Evolutionary conservation across 805 yeast species (phyloP).

Genomic region (Cyberlindnera veronae): DNA sequence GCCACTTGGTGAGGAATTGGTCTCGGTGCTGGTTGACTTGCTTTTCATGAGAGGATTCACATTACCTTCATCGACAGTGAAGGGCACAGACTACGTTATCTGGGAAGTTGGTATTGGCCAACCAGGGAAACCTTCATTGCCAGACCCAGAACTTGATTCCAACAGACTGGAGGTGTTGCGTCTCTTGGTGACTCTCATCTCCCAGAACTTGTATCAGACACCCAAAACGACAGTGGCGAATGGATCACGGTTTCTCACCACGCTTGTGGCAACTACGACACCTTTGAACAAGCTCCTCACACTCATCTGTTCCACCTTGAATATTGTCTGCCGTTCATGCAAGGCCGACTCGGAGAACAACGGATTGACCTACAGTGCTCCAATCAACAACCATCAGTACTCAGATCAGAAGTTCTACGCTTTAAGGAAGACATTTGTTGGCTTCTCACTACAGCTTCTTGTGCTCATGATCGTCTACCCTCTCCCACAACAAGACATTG

Average conservation of each 20-base stretch:
- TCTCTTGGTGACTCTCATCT: constrained; percentile 55
- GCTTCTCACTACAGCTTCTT: constrained; percentile 59
- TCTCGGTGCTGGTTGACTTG: constrained; percentile 40
- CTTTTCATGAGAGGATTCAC: constrained; percentile 60
- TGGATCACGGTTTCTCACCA: constrained; percentile 63
- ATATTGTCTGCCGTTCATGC: constrained; percentile 54
- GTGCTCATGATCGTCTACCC: constrained; percentile 61
- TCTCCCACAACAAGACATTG: constrained; percentile 44
- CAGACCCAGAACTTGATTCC: constrained; percentile 46
- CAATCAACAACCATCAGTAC: constrained; percentile 20
- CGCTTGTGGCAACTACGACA: constrained; percentile 42
- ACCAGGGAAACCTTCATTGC: constrained; percentile 30
- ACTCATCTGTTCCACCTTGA: constrained; percentile 66
- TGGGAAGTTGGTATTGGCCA: constrained; percentile 85
- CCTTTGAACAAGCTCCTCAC: constrained; percentile 48
- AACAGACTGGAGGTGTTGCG: constrained; percentile 68
- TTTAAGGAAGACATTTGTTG: constrained; percentile 44
- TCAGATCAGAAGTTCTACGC: constrained; percentile 27
- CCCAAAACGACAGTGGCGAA: constrained; percentile 38
- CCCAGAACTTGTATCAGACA: constrained; percentile 54
- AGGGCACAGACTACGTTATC: constrained; percentile 37
- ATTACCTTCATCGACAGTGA: constrained; percentile 26
- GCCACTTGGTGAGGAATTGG: constrained; percentile 34
- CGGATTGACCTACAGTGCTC: constrained; percentile 39
- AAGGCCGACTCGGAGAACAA: constrained; percentile 37